Evolutionary conservation across 352 stramenopile genomes (phyloP), one percentile per base, ranked within the genome.

Genomic region (Globisporangium nodosum): DNA sequence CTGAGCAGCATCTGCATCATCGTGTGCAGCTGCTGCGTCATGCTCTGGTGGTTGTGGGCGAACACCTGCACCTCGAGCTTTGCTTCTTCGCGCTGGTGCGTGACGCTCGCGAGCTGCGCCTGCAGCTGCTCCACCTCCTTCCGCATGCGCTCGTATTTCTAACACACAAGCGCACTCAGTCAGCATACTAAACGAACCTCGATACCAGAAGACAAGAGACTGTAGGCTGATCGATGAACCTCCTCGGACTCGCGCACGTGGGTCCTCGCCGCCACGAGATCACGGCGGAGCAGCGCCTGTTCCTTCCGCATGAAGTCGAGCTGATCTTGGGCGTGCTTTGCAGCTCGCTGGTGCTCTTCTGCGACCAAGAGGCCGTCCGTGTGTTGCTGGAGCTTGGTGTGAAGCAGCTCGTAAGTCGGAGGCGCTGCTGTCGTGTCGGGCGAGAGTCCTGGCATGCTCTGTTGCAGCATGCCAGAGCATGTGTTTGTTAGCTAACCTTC

Each of bases 1-100:
- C 78, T 88, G 31, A 91, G 67, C 33, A 91, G 63, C 71, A 89
- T 86, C 35, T 91, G 75, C 60, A 86, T 78, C 1, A 77, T 86
- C 27, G 76, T 88, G 56, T 91, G 78, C 0, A 91, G 68, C 54
- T 91, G 81, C 16, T 74, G 69, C 1, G 77, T 87, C 75, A 91
- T 85, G 21, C 67, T 77, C 58, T 88, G 78, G 48, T 88, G 76
- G 55, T 86, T 91, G 54, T 71, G 78, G 1, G 78, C 76, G 18
- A 87, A 64, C 11, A 85, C 60, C 9, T 81, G 73, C 18, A 67
- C 66, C 35, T 89, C 74, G 13, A 85, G 74, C 39, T 81, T 76
- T 15, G 75, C 73, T 48, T 88, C 81, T 15, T 76, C 61, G 33
- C 81, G 78, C 50, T 87, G 76, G n/a, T 72, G 61, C 46, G 55